These are phyloP conservation scores for Ustilago trichophora DNA, from an alignment of 1,284 basidiomycete species.

Conservation along the genomic window DNA sequence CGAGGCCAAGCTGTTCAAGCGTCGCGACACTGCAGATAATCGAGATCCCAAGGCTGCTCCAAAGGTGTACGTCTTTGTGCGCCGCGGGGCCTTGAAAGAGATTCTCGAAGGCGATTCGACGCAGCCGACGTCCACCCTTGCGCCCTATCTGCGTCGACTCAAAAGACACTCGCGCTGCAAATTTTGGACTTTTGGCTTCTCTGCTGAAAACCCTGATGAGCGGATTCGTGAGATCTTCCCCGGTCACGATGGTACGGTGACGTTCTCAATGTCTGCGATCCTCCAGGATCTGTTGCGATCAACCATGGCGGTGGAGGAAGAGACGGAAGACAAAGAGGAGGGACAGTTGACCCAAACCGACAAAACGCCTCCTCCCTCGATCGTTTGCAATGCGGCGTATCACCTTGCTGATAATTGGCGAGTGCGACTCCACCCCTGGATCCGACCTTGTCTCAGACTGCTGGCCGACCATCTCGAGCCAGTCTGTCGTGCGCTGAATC, in stretches of 20 bases:
- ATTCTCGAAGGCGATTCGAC: background rate
- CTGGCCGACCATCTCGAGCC: slow-evolving; percentile 29
- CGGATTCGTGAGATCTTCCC: slow-evolving; percentile 33
- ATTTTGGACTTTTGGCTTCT: slow-evolving; percentile 37
- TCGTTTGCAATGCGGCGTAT: slow-evolving; percentile 12
- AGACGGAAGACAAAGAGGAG: slow-evolving; percentile 15
- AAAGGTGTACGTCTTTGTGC: slow-evolving; percentile 39
- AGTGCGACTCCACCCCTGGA: slow-evolving; percentile 35
- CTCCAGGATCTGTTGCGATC: slow-evolving; percentile 25
- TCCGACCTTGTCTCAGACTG: slow-evolving; percentile 24
- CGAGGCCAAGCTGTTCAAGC: slow-evolving; percentile 24
- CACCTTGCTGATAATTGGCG: slow-evolving; percentile 23
- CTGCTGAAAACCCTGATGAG: slow-evolving; percentile 31
- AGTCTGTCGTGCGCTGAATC: slow-evolving; percentile 19
- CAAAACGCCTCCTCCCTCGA: slow-evolving; percentile 4
- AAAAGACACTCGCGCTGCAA: slow-evolving; percentile 28
- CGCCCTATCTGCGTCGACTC: slow-evolving; percentile 23
- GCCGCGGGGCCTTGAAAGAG: slow-evolving; percentile 16
- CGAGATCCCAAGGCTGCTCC: slow-evolving; percentile 10
- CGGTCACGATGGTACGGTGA: slow-evolving; percentile 20
- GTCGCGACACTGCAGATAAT: no score
- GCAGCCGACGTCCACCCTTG: slow-evolving; percentile 8
- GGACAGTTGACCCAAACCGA: slow-evolving; percentile 29
- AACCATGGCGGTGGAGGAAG: slow-evolving; percentile 10
- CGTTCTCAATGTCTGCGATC: slow-evolving; percentile 31